Base-by-base conservation (phyloP, 2,329 filamentous ascomycete genomes). In the Scleromitrula shiraiana region DNA sequence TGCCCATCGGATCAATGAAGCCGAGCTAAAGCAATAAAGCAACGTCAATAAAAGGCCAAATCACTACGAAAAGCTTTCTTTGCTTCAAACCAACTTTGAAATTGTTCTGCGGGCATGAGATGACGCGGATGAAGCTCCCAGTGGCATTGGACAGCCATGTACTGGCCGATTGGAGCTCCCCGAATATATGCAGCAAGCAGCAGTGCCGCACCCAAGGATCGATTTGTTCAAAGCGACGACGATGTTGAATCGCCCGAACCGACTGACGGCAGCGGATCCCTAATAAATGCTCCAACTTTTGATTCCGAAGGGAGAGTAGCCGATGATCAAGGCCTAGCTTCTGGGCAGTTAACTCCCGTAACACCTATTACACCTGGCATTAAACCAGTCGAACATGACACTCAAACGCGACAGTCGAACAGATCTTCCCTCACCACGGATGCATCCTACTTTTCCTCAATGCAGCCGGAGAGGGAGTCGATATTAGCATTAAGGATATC, bases 161-260 rank as follows among this genome's bases (percentile, higher is more conserved):
- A 94, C 76, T 94, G 88, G 88, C 88, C 88, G 63, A 79, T 89
- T 67, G 87, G 85, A 67, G 86, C 86, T 65, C 86, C 88, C 64
- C 82, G 83, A 66, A 82, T 90, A 66, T 91, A 88, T 72, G 83
- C 86, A 63, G 85, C 85, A 59, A 85, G 76, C 70, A 86, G 80
- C 69, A 78, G 76, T 62, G 74, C 75, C 65, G 67, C 73, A 57
- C 67, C 72, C 47, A 66, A 69, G 48, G 66, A 73, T 56, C 74
- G 70, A 53, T 64, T 74, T 49, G 69, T 75, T 53, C 67, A 78
- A 52, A 77, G 75, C 45, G 75, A 82, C 56, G 77, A 87, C 70
- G 82, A 83, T 64, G 70, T 79, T 59, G 56, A 70, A 54, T 53
- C 63, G 52, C 39, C 55, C 61, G 65, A 59, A 54, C 63, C 52